A percentile compares a stretch with the other conserved stretches of the same genome.
These are phyloP conservation scores for Musa itinerans DNA, from an alignment of 176 grass and related monocot genomes.

Conservation along the genomic window DNA sequence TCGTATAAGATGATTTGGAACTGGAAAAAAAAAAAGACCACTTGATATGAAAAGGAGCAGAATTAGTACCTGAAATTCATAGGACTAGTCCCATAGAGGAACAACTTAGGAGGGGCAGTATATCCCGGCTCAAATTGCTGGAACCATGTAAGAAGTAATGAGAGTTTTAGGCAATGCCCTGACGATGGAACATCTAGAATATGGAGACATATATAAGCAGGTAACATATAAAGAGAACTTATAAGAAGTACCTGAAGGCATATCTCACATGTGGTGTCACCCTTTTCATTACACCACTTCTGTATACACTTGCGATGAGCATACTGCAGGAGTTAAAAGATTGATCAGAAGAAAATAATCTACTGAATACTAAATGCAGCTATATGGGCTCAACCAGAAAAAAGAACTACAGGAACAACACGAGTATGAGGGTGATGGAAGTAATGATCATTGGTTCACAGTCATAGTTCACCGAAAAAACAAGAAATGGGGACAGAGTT, in stretches of 20 bases:
- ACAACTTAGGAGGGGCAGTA: constrained; percentile 71
- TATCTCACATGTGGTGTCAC: constrained; percentile 84
- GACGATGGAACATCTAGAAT: neutral
- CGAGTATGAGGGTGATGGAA: neutral
- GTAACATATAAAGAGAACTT: neutral
- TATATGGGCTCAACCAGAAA: neutral
- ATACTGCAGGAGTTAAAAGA: constrained; percentile 34
- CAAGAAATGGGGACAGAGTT: too few relatives aligned
- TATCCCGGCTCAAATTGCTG: constrained; percentile 95
- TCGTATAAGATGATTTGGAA: neutral
- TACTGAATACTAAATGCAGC: neutral
- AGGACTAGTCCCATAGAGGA: constrained; percentile 84
- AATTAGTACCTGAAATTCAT: constrained; percentile 86
- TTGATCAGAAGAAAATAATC: constrained; percentile 1
- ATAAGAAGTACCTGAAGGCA: constrained; percentile 60
- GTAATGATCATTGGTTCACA: neutral
- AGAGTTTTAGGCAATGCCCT: neutral
- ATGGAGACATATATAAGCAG: neutral
- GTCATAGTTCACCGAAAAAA: neutral
- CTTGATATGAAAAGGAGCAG: neutral
- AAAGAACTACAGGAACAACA: neutral
- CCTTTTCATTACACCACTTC: constrained; percentile 91
- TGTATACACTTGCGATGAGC: constrained; percentile 92
- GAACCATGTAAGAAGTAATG: neutral
- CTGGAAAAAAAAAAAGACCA: neutral